These are phyloP conservation scores for Pleurotus djamor DNA, from an alignment of 768 basidiomycete species.

Conservation along the genomic window DNA sequence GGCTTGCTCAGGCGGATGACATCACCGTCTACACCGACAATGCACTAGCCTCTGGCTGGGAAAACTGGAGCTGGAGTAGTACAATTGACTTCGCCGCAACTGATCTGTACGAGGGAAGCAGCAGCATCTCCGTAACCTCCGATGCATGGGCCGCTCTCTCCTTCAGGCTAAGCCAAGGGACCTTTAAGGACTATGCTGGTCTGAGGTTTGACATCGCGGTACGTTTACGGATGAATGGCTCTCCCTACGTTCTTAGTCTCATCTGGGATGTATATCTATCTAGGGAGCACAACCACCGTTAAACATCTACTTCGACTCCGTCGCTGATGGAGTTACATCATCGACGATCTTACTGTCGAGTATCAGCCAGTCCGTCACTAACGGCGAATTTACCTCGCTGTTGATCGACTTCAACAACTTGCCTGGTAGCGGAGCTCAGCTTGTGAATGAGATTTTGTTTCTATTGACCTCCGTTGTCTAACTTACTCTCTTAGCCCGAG, in stretches of 20 bases:
- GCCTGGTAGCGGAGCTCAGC: conserved; percentile 35
- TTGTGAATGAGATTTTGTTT: conserved; percentile 21
- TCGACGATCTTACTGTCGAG: conserved; percentile 39
- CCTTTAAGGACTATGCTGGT: conserved; percentile 42
- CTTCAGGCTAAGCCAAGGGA: conserved; percentile 33
- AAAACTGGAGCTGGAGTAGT: conserved; percentile 52
- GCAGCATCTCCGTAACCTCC: conserved; percentile 42
- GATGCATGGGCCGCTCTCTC: conserved; percentile 42
- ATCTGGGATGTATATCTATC: neutral
- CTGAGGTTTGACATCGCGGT: conserved; percentile 50
- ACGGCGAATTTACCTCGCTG: conserved; percentile 39
- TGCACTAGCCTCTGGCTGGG: conserved; percentile 41
- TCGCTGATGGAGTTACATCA: conserved; percentile 31
- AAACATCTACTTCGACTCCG: conserved; percentile 35
- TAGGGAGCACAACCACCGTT: conserved; percentile 46
- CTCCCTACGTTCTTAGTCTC: neutral
- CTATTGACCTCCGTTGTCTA: neutral
- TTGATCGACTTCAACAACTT: conserved; percentile 45
- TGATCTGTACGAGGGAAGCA: conserved; percentile 36
- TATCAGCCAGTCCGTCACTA: conserved; percentile 33
- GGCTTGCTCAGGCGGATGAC: conserved; percentile 23
- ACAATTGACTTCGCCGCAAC: conserved; percentile 41
- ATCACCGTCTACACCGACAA: conserved; percentile 38
- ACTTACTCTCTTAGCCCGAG: conserved; percentile 22
- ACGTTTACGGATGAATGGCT: conserved; percentile 12